Evolutionary conservation across 352 stramenopile genomes (phyloP).

Genomic region (Thalassiosira gravida): DNA sequence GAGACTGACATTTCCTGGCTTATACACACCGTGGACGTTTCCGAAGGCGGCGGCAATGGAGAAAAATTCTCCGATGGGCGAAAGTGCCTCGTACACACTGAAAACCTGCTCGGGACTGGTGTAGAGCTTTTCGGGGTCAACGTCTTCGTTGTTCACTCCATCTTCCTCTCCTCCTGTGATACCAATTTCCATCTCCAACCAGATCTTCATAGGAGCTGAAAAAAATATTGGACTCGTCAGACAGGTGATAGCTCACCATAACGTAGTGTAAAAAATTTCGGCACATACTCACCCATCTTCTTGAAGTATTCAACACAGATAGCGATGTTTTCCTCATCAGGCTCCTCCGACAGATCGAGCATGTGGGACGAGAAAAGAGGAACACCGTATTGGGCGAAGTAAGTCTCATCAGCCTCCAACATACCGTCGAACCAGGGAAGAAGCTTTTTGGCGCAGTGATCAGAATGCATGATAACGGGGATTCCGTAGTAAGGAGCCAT

Average conservation of each 20-base stretch:
- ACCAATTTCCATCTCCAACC: slow-evolving; percentile 97
- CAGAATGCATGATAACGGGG: slow-evolving; percentile 96
- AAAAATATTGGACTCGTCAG: too few species aligned
- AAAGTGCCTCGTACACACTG: slow-evolving; percentile 90
- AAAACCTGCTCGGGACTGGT: slow-evolving; percentile 93
- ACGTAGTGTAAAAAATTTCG: too few species aligned
- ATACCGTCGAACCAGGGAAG: slow-evolving; percentile 97
- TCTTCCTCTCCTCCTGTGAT: slow-evolving; percentile 98
- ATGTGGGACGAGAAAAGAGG: slow-evolving; percentile 97
- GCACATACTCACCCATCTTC: slow-evolving; percentile 86
- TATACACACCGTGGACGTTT: slow-evolving; percentile 98
- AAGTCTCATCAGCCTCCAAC: slow-evolving; percentile 94
- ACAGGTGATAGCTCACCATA: too few species aligned
- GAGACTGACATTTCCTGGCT: slow-evolving; percentile 97
- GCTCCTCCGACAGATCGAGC: slow-evolving; percentile 96
- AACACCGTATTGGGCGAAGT: slow-evolving; percentile 93
- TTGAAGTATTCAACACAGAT: slow-evolving; percentile 97
- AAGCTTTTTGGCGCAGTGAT: slow-evolving; percentile 98
- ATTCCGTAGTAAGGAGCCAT: slow-evolving; percentile 96
- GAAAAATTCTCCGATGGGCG: slow-evolving; percentile 89
- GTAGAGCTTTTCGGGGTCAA: slow-evolving; percentile 95
- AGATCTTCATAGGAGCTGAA: slow-evolving; percentile 90
- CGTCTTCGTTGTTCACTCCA: slow-evolving; percentile 96
- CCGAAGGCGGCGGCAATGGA: slow-evolving; percentile 95
- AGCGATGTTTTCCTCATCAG: slow-evolving; percentile 95